phyloP scores from a whole-genome alignment of 2,329 filamentous ascomycete genomes.

The Fonsecaea erecta region DNA sequence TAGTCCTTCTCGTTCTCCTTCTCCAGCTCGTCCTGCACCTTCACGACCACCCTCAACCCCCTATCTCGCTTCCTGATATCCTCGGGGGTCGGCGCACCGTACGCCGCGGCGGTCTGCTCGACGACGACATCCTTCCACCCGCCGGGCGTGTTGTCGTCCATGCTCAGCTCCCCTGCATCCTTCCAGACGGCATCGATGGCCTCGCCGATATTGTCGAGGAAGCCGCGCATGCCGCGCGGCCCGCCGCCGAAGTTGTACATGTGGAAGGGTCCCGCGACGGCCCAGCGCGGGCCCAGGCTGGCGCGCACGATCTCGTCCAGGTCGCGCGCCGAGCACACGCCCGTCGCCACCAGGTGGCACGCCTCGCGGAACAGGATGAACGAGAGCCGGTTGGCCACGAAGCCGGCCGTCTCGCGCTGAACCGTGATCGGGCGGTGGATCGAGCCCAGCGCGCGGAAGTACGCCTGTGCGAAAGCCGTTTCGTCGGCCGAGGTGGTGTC shows the following conservation, averaged over 20 bases:
- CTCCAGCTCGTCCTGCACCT: slow-evolving; percentile 17
- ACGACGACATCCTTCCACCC: slow-evolving; percentile 28
- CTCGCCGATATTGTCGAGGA: slow-evolving; percentile 61
- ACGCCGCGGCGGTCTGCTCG: slow-evolving; percentile 27
- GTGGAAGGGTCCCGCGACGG: slow-evolving; percentile 61
- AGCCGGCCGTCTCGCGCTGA: slow-evolving; percentile 85
- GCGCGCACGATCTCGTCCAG: slow-evolving; percentile 58
- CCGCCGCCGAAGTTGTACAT: slow-evolving; percentile 65
- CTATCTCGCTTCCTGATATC: slow-evolving; percentile 26
- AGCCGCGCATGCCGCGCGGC: slow-evolving; percentile 56
- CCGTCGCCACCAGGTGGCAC: slow-evolving; percentile 58
- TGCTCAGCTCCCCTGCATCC: slow-evolving; percentile 17
- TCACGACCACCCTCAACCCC: slow-evolving; percentile 23
- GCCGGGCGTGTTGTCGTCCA: background rate
- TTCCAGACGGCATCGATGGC: slow-evolving; percentile 62
- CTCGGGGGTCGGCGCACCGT: slow-evolving; percentile 23
- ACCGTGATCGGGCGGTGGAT: slow-evolving; percentile 97
- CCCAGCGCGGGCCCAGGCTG: slow-evolving; percentile 61
- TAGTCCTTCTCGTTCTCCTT: background rate
- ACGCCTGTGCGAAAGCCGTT: slow-evolving; percentile 55
- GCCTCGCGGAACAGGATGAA: slow-evolving; percentile 63
- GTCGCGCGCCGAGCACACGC: slow-evolving; percentile 58
- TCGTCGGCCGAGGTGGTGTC: slow-evolving; percentile 46
- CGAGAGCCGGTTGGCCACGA: slow-evolving; percentile 63
- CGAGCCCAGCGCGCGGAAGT: slow-evolving; percentile 94